Evolutionary conservation across 176 grass and related monocot genomes (phyloP).

Genomic region (Carex scoparia): DNA sequence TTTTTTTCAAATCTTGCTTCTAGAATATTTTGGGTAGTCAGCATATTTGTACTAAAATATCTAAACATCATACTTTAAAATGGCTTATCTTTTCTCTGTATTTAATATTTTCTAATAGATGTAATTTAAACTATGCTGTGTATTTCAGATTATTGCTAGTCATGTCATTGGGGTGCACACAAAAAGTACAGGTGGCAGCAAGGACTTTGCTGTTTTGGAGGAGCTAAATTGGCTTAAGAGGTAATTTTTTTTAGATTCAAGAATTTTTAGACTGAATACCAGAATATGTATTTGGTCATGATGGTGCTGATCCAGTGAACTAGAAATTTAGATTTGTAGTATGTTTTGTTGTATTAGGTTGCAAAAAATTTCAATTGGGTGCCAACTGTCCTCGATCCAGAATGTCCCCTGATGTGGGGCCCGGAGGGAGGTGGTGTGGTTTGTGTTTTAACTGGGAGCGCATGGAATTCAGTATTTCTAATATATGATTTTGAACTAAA

Average conservation of each 20-base stretch:
- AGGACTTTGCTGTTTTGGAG: slow-evolving; percentile 48
- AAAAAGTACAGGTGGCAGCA: slow-evolving; percentile 55
- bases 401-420: not conserved
- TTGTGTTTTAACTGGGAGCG: not conserved
- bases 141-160: slow-evolving; percentile 42
- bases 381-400: not conserved
- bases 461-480: slow-evolving; percentile 17
- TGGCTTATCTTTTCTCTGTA: not conserved
- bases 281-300: not conserved
- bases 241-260: slow-evolving; percentile 27
- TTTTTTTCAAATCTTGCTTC: not conserved
- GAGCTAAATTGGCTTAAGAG: slow-evolving; percentile 97
- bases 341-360: not conserved
- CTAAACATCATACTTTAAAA: not conserved
- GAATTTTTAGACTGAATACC: not conserved
- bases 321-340: not conserved
- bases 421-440: not conserved
- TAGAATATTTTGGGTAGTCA: not conserved
- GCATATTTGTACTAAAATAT: not conserved
- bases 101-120: not conserved
- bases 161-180: slow-evolving; percentile 98
- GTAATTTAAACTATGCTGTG: not conserved
- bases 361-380: not conserved
- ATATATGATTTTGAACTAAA: slow-evolving; percentile 2
- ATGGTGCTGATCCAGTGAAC: not conserved